A percentile compares a stretch with the other conserved stretches of the same genome.
These are phyloP conservation scores for Westerdykella ornata DNA, from an alignment of 2,329 filamentous ascomycete genomes.

Conservation along the genomic window DNA sequence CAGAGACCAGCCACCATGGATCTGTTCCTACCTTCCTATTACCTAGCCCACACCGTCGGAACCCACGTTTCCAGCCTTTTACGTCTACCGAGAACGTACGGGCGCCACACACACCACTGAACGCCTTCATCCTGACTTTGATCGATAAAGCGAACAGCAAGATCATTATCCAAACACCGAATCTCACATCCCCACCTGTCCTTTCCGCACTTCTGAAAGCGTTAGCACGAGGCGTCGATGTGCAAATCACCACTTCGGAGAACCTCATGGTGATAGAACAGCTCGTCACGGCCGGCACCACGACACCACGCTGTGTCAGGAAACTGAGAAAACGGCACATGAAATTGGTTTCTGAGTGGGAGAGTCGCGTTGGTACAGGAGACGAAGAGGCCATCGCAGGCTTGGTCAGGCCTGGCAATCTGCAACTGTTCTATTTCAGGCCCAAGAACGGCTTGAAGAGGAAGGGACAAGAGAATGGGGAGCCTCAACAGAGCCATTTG, in stretches of 20 bases:
- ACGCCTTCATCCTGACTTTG: constrained; percentile 56
- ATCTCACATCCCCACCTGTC: constrained; percentile 63
- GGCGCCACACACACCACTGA: constrained; percentile 62
- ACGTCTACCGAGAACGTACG: constrained; percentile 37
- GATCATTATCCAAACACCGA: constrained; percentile 70
- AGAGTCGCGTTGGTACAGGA: constrained; percentile 5
- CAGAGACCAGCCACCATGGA: no score
- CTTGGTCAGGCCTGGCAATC: constrained; percentile 36
- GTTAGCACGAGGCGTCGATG: constrained; percentile 58
- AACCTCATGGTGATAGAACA: constrained; percentile 74
- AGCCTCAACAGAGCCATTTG: constrained; percentile 68
- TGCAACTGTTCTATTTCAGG: constrained; percentile 56
- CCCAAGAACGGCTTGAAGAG: constrained; percentile 20
- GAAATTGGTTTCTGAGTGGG: constrained; percentile 15
- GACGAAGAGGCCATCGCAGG: constrained; percentile 29
- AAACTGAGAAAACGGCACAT: constrained; percentile 54
- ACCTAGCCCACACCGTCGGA: constrained; percentile 66
- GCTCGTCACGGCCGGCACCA: constrained; percentile 69
- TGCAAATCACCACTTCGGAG: constrained; percentile 61
- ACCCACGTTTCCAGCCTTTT: constrained; percentile 54
- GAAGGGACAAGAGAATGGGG: constrained; percentile 31
- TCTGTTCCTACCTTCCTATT: constrained; percentile 54
- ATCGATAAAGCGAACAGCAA: constrained; percentile 51
- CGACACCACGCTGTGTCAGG: constrained; percentile 58
- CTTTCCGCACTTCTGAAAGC: constrained; percentile 56